These are phyloP conservation scores for Galium porrigens DNA, from an alignment of 305 asterid genomes.

Conservation along the genomic window DNA sequence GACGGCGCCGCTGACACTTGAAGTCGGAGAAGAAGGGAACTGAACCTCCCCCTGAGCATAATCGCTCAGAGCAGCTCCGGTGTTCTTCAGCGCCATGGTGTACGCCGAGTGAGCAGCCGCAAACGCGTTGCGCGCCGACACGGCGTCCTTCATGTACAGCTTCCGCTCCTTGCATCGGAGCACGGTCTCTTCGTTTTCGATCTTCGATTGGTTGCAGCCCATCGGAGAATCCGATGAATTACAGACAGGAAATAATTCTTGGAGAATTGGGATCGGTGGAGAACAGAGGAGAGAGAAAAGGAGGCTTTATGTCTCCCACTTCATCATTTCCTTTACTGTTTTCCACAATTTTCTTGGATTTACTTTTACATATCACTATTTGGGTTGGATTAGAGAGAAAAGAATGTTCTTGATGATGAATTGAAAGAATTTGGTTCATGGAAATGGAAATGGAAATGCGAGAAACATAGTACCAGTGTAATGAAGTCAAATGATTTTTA, in stretches of 20 bases:
- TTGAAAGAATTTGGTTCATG: not conserved
- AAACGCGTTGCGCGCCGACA: slow-evolving; percentile 69
- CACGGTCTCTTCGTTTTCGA: slow-evolving; percentile 90
- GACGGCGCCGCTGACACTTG: slow-evolving; percentile 19
- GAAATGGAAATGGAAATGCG: not conserved
- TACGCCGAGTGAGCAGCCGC: slow-evolving; percentile 88
- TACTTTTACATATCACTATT: not conserved
- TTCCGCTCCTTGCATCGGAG: slow-evolving; percentile 77
- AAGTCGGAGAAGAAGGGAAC: slow-evolving; percentile 20
- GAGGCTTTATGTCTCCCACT: not conserved
- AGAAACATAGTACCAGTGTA: not conserved
- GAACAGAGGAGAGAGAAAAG: not conserved
- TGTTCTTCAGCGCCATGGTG: slow-evolving; percentile 67
- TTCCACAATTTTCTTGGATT: not conserved
- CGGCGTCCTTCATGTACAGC: slow-evolving; percentile 65
- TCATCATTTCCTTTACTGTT: not conserved
- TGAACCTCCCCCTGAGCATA: slow-evolving; percentile 67
- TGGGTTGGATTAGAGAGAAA: not conserved
- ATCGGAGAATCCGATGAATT: slow-evolving; percentile 17
- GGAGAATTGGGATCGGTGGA: slow-evolving; percentile 1
- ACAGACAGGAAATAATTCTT: not conserved
- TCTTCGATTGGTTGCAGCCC: slow-evolving; percentile 92
- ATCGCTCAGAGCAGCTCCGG: slow-evolving; percentile 91
- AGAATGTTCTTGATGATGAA: not conserved
- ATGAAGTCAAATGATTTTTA: not conserved